Evolutionary conservation across 371 early-diverging fungal genomes (phyloP), one percentile per base, ranked within the genome.

Genomic region (Mucor mucedo): DNA sequence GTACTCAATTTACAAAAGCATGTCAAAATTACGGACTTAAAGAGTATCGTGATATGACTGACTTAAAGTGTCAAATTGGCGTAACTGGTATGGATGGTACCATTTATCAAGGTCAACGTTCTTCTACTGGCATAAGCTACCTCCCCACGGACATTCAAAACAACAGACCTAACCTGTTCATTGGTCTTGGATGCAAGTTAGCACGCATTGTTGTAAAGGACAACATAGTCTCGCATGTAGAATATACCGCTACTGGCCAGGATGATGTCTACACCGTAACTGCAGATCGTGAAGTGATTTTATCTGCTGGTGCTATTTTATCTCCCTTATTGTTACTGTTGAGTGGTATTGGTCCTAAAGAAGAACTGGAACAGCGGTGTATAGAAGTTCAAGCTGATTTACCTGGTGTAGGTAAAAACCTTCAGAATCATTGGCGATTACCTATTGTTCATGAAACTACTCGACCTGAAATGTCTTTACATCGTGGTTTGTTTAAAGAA

Each of bases 301-400:
- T 82, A 0, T 71, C 66, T 3, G 75, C 70, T 7, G 83, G 83
- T 14, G 80, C 80, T n/a, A 65, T 80, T 13, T 52, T 75, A 11
- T 68, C 77, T 14, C 80, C 80, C 28, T 47, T 54, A 14, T 33
- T 69, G 5, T 35, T 72, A 27, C 66, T 77, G 39, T 45, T 32
- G 6, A 68, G 65, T 40, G 69, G 69, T 3, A 45, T 69, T 49
- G 78, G 80, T 0, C 70, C 73, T 7, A 50, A 40, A 13, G 47
- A 48, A 16, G 69, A 80, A 33, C 49, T 82, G 10, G 49, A 49
- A 11, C 16, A 45, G 11, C 13, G 56, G n/a, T 63, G 68, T 8
- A 73, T 79, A 10, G 21, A 52, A 7, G 28, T 58, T 2, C 35
- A 76, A 0, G 52, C 48, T 2, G 64, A 78, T 57, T 41, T 71